phyloP scores from a whole-genome alignment of 176 grass and related monocot species.

The Carex scoparia region DNA sequence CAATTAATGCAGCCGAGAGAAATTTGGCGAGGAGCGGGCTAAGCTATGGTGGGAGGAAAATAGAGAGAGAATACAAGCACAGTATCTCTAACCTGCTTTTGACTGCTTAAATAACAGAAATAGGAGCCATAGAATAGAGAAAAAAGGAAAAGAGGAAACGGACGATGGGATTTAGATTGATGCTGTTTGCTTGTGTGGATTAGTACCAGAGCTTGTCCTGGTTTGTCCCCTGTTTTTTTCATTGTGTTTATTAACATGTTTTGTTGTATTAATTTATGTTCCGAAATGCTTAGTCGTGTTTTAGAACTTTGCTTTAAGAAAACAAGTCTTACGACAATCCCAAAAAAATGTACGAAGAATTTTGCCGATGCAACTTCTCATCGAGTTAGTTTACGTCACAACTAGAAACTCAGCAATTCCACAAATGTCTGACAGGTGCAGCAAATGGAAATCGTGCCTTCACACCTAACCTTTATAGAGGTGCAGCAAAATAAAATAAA shows the following conservation, averaged over 20 bases:
- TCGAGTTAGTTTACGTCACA: neutral
- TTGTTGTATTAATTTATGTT: conserved; percentile 24
- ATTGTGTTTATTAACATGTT: conserved; percentile 18
- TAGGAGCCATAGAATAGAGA: conserved; percentile 28
- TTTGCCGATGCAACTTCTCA: neutral
- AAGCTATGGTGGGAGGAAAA: conserved; percentile 99
- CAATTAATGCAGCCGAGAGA: conserved; percentile 58
- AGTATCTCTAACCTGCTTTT: conserved; percentile 53
- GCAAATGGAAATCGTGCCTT: neutral
- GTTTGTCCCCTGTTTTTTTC: neutral
- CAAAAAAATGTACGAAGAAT: no score
- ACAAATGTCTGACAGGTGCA: neutral
- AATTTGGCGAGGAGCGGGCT: conserved; percentile 76
- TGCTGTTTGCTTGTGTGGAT: neutral
- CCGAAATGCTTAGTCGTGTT: neutral
- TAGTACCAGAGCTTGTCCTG: conserved; percentile 12
- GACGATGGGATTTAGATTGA: neutral
- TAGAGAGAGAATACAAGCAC: conserved; percentile 71
- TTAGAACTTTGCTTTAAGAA: conserved; percentile 3
- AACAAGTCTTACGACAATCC: neutral
- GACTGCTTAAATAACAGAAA: conserved; percentile 14
- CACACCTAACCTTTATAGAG: neutral
- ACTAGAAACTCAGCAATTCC: neutral
- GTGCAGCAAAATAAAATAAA: neutral
- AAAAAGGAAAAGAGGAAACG: conserved; percentile 14